Conservation (phyloP, 805 yeast species). For the Yarrowia sp. region DNA sequence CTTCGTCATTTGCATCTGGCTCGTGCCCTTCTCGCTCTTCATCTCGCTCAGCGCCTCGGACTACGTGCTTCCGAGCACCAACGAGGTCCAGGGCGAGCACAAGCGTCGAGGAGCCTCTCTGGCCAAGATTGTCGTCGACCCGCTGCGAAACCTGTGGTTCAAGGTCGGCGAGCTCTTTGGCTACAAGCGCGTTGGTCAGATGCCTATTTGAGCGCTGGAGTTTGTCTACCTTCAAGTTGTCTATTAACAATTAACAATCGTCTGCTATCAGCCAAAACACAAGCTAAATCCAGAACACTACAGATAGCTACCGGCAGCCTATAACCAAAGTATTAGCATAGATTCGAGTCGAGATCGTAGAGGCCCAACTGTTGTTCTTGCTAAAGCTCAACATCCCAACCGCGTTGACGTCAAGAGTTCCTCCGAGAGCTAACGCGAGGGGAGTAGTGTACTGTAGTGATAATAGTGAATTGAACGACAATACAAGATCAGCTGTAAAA, state of each 20-base stretch:
- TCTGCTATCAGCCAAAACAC: no score
- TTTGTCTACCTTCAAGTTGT: no score
- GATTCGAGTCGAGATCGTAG: neutral
- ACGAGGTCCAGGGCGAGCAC: constrained; percentile 27
- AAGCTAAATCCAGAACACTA: no score
- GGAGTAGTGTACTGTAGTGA: no score
- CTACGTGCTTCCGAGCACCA: constrained; percentile 65
- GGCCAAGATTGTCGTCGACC: constrained; percentile 22
- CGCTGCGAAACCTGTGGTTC: constrained; percentile 2
- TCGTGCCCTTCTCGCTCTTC: constrained; percentile 87
- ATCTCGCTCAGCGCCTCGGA: constrained; percentile 91
- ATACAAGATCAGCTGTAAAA: no score
- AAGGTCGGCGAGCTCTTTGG: constrained; percentile 4
- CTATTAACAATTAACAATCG: no score
- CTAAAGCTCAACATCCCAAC: constrained; percentile 10
- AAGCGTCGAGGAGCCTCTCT: constrained; percentile 21
- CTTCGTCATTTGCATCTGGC: constrained; percentile 91
- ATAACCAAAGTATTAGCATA: neutral
- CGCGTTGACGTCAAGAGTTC: neutral
- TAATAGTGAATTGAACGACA: no score
- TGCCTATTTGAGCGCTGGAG: neutral
- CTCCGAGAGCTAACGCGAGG: no score
- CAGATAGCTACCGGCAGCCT: no score
- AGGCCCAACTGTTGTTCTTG: neutral
- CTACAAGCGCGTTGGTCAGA: constrained; percentile 8